Conservation (phyloP, 345 rosid species). For the Crucihimalaya himalaica region DNA sequence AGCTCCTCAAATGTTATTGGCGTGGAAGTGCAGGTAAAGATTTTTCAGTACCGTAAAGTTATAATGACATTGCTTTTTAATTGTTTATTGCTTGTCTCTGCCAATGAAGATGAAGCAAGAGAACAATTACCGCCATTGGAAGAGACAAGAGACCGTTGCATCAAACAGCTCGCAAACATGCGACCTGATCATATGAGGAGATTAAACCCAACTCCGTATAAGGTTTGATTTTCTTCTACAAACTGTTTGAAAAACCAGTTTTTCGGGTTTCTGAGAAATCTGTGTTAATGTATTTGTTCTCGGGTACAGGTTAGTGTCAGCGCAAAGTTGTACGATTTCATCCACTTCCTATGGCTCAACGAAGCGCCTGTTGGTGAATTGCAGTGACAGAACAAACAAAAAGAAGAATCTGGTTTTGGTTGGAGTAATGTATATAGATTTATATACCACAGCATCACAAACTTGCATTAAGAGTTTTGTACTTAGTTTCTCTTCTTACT, state of each 20-base stretch:
- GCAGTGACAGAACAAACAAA: conserved; percentile 37
- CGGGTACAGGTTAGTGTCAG: conserved; percentile 82
- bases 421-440: conserved; percentile 29
- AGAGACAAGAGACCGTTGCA: conserved; percentile 74
- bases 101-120: conserved; percentile 52
- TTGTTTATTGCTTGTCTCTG: background rate
- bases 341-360: conserved; percentile 94
- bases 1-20: conserved; percentile 91
- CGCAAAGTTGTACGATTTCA: conserved; percentile 83
- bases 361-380: conserved; percentile 99
- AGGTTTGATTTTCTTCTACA: conserved; percentile 48
- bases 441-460: conserved; percentile 34
- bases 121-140: conserved; percentile 70
- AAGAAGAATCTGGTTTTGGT: conserved; percentile 19
- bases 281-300: background rate
- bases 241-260: background rate
- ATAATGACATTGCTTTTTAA: background rate
- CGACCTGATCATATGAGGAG: conserved; percentile 92
- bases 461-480: conserved; percentile 16
- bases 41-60: background rate
- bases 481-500: background rate
- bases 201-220: conserved; percentile 93
- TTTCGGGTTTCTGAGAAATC: background rate
- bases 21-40: conserved; percentile 75
- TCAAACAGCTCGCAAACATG: conserved; percentile 84